phyloP scores from a whole-genome alignment of 768 basidiomycete genomes.

The Sarcomyxa edulis region DNA sequence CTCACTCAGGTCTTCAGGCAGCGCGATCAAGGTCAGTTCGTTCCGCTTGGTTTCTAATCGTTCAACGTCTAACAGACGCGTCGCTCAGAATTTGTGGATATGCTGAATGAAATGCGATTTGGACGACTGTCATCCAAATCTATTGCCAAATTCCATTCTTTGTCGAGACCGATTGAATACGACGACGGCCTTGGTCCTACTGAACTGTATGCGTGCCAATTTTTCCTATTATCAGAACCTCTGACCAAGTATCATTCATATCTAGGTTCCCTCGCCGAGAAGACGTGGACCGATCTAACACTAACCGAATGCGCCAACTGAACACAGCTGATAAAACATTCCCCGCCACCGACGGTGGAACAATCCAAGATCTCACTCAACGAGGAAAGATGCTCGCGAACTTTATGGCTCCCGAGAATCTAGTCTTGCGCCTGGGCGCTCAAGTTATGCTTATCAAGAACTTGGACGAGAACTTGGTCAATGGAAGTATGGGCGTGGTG shows the following conservation, averaged over 20 bases:
- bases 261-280: constrained; percentile 85
- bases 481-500: constrained; percentile 89
- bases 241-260: neutral
- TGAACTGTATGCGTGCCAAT: constrained; percentile 60
- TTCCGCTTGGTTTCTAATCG: constrained; percentile 1
- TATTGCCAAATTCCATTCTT: constrained; percentile 59
- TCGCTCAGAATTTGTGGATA: constrained; percentile 77
- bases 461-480: constrained; percentile 83
- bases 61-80: constrained; percentile 4
- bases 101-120: constrained; percentile 98
- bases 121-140: constrained; percentile 64
- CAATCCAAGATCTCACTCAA: constrained; percentile 44
- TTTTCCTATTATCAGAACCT: neutral
- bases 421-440: constrained; percentile 72
- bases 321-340: constrained; percentile 48
- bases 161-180: constrained; percentile 70
- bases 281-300: constrained; percentile 87
- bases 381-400: constrained; percentile 79
- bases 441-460: constrained; percentile 98
- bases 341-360: constrained; percentile 59
- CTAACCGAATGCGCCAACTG: constrained; percentile 57
- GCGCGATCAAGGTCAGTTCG: constrained; percentile 71
- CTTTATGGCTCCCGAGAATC: constrained; percentile 77
- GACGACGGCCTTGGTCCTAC: constrained; percentile 84
- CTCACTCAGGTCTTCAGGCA: constrained; percentile 95